These are phyloP conservation scores for Ustilago bromivora DNA, from an alignment of 1,284 basidiomycete species.

Conservation along the genomic window DNA sequence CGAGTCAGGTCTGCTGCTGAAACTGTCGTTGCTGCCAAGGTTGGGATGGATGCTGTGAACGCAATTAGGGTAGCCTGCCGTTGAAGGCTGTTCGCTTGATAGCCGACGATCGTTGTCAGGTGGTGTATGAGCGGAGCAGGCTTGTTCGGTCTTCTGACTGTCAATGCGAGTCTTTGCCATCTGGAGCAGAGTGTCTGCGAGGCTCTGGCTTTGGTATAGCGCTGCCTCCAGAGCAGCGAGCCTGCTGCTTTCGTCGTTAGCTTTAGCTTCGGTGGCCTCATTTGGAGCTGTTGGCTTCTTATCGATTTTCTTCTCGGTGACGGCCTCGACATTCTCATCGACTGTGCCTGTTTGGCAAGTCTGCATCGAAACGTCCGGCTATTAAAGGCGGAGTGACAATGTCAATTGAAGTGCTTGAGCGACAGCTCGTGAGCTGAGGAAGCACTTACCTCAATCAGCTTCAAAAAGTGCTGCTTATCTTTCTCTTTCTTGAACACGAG, in stretches of 20 bases:
- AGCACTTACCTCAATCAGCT: conserved; percentile 31
- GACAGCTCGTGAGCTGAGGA: background rate
- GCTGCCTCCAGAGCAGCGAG: background rate
- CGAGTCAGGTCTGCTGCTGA: background rate
- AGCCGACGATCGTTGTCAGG: background rate
- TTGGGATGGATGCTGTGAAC: background rate
- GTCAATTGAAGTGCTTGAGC: background rate
- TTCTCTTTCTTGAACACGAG: conserved; percentile 28
- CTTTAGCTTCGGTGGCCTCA: background rate
- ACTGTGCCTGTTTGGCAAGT: background rate
- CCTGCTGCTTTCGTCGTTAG: background rate
- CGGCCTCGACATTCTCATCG: background rate
- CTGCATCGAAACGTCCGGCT: conserved; percentile 9
- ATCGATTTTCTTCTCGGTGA: background rate
- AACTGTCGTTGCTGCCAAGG: background rate
- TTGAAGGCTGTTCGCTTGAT: background rate
- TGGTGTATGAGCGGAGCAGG: background rate
- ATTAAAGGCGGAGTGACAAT: background rate
- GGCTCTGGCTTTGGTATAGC: conserved; percentile 12
- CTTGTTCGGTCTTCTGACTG: background rate
- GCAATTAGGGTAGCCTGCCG: background rate
- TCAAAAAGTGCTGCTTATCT: conserved; percentile 29
- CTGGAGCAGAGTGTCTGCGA: conserved; percentile 23
- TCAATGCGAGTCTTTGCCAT: conserved; percentile 6
- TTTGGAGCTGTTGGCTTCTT: background rate